Conservation (phyloP, 176 grass and related monocot genomes). For the Hyparrhenia diplandra region DNA sequence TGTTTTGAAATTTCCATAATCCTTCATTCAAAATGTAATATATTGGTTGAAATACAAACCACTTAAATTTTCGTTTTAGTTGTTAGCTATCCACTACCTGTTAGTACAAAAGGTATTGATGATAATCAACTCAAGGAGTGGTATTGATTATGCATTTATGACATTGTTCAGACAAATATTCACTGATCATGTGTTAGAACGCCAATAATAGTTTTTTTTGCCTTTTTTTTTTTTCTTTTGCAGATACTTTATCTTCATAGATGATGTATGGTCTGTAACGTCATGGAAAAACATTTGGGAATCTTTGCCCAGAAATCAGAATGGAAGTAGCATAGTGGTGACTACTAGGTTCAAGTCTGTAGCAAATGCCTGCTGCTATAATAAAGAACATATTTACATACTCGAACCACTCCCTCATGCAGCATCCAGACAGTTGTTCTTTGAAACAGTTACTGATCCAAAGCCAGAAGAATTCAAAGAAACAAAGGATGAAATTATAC, state of each 20-base stretch:
- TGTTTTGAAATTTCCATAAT: neutral
- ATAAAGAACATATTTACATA: neutral
- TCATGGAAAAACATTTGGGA: neutral
- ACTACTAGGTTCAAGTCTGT: neutral
- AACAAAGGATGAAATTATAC: neutral
- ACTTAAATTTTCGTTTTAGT: neutral
- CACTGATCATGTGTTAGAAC: neutral
- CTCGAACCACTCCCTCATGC: neutral
- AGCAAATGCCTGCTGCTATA: neutral
- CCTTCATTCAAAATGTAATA: neutral
- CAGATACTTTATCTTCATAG: neutral
- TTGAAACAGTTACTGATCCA: neutral
- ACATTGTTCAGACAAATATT: neutral
- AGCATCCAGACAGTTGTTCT: neutral
- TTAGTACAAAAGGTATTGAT: too few species aligned
- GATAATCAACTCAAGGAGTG: too few species aligned
- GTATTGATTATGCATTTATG: too few species aligned
- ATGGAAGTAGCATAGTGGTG: neutral
- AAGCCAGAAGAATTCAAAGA: neutral
- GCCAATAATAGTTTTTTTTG: neutral
- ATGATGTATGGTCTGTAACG: neutral
- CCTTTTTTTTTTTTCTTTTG: fast-evolving
- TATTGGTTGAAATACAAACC: neutral
- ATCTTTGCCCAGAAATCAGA: neutral
- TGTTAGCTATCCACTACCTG: too few species aligned